phyloP scores from a whole-genome alignment of 257 asterid genomes.

The Catharanthus roseus region DNA sequence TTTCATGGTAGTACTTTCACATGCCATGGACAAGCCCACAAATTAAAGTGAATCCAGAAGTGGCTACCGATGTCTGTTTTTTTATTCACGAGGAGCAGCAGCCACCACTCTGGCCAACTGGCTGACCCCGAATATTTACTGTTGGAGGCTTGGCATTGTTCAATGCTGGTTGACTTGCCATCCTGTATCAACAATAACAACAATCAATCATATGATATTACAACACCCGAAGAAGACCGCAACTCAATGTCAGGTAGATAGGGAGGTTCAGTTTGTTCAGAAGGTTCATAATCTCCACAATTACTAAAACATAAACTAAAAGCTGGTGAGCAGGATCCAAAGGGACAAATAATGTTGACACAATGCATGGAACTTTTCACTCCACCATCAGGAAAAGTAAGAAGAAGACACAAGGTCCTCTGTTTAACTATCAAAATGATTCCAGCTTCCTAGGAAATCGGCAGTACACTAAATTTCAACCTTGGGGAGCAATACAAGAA shows the following conservation, averaged over 20 bases:
- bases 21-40: conserved; percentile 12
- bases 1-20: conserved; percentile 3
- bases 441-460: background rate
- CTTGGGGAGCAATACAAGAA: background rate
- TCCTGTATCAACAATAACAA: conserved; percentile 24
- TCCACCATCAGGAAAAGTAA: background rate
- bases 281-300: background rate
- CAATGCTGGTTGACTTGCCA: conserved; percentile 47
- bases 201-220: background rate
- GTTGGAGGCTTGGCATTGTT: conserved; percentile 36
- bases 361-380: background rate
- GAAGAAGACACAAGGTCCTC: background rate
- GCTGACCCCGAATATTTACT: conserved; percentile 46
- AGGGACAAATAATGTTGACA: background rate
- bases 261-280: too few relatives aligned
- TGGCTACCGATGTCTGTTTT: background rate
- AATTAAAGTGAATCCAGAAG: background rate
- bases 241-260: background rate
- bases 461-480: background rate
- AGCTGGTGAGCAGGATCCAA: background rate
- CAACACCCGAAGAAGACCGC: background rate
- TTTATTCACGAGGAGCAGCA: conserved; percentile 37
- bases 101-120: conserved; percentile 39
- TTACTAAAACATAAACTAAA: background rate
- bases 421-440: background rate